Evolutionary conservation across 75 land plant species (phyloP), one percentile per base, ranked within the genome.

Genomic region (Pinus albicaulis): DNA sequence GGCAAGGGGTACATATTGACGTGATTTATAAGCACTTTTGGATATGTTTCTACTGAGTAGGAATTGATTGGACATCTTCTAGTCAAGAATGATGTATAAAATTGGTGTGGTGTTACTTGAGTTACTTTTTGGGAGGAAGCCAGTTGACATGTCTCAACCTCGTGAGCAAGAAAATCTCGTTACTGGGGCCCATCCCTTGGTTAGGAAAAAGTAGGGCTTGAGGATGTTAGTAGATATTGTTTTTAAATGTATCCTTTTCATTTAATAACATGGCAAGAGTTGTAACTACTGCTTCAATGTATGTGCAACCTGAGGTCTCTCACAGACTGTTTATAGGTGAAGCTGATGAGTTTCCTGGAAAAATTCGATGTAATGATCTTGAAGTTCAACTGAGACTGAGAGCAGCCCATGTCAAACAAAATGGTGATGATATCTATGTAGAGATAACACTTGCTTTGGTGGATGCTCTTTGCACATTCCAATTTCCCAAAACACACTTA

Each of bases 241-340:
- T 87, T 24, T 82, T 96, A 76, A 79, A 62, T 24, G 85, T 86
- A 62, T 84, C 61, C 57, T 88, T 72, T 59, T 76, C 93, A 72
- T 87, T 90, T 36, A 91, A 96, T 59, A 85, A 87, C 62, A 74
- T 92, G 75, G 94, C 90, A 20, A 85, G 72, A 77, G 94, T 96
- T 8, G 99, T 94, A 55, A 80, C 92, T 77, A 94, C 93, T 73
- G 97, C 99, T 60, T 93, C 94, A 68, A 96, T 93, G 97, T 96
- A 97, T 68, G 99, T 96, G 14, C 97, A 92, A 72, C 87, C 87
- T 8, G 99, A 96, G 82, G 98, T 89, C 17, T 84, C 99, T 0
- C 89, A 92, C 26, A 73, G 92, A 17, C 97, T 94, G 7, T 96
- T 96, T 82, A 96, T 93, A 94, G 97, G 99, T 58, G 99, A 96